Evolutionary conservation across 768 basidiomycete species (phyloP).

Genomic region (Ramaria rubella): DNA sequence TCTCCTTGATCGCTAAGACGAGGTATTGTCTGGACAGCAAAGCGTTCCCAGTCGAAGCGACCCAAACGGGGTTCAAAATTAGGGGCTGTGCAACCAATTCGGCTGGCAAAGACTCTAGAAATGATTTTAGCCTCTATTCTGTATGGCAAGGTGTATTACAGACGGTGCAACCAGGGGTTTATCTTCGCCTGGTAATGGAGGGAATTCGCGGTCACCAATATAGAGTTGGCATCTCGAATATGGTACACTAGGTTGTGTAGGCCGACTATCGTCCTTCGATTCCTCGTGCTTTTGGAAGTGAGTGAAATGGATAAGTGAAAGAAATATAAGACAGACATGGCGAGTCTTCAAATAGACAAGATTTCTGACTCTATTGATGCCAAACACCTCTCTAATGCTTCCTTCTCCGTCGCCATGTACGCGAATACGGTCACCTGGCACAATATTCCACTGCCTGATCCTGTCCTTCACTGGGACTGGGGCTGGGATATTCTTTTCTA

Average conservation of each 20-base stretch:
- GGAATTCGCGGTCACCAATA: slow-evolving; percentile 59
- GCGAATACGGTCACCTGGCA: slow-evolving; percentile 76
- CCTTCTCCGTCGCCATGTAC: slow-evolving; percentile 57
- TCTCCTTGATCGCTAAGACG: slow-evolving; percentile 39
- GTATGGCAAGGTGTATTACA: slow-evolving; percentile 1
- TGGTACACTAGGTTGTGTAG: slow-evolving; percentile 47
- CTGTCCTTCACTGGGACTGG: slow-evolving; percentile 55
- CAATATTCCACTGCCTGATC: slow-evolving; percentile 83
- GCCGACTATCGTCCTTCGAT: slow-evolving; percentile 12
- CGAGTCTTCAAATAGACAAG: slow-evolving; percentile 50
- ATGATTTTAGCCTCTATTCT: neutral
- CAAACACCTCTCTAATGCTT: slow-evolving; percentile 60
- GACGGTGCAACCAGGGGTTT: slow-evolving; percentile 10
- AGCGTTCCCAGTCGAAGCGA: slow-evolving; percentile 67
- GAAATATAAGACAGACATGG: slow-evolving; percentile 32
- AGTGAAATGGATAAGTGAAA: neutral
- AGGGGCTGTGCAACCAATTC: slow-evolving; percentile 55
- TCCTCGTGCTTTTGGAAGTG: neutral
- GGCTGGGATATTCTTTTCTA: too few relatives aligned
- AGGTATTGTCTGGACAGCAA: slow-evolving; percentile 60
- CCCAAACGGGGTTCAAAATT: slow-evolving; percentile 49
- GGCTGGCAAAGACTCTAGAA: slow-evolving; percentile 68
- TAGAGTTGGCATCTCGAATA: slow-evolving; percentile 80
- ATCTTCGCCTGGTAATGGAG: slow-evolving; percentile 33
- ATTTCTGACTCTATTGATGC: slow-evolving; percentile 69